Evolutionary conservation across 2,329 filamentous ascomycete genomes (phyloP).

Genomic region (Cladosporium halotolerans): DNA sequence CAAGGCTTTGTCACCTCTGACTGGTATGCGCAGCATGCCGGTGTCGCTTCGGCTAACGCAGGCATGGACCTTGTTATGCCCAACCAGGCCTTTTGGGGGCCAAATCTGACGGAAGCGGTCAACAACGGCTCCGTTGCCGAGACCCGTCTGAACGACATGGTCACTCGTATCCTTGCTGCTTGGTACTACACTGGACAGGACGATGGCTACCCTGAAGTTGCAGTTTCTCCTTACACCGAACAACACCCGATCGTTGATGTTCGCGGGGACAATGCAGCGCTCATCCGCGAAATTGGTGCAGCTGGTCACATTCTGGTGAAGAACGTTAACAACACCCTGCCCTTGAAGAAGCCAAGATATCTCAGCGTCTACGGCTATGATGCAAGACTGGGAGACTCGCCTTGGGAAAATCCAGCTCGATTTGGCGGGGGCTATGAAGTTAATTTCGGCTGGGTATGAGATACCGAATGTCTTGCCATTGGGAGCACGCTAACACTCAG

Average conservation of each 20-base stretch:
- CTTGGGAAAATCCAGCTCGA: slow-evolving; percentile 33
- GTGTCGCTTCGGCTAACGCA: slow-evolving; percentile 52
- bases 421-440: slow-evolving; percentile 36
- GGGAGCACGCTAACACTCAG: background rate
- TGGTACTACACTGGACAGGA: slow-evolving; percentile 57
- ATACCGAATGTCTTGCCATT: background rate
- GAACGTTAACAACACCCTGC: slow-evolving; percentile 52
- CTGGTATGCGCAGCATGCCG: slow-evolving; percentile 57
- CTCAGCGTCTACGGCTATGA: slow-evolving; percentile 37
- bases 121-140: slow-evolving; percentile 48
- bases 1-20: slow-evolving; percentile 62
- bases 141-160: slow-evolving; percentile 55
- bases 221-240: slow-evolving; percentile 17
- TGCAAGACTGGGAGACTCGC: slow-evolving; percentile 20
- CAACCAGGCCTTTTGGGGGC: slow-evolving; percentile 23
- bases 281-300: slow-evolving; percentile 47
- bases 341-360: slow-evolving; percentile 41
- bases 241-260: slow-evolving; percentile 51
- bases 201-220: slow-evolving; percentile 16
- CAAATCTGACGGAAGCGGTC: slow-evolving; percentile 47
- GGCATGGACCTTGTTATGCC: slow-evolving; percentile 65
- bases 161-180: slow-evolving; percentile 41
- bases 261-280: slow-evolving; percentile 45
- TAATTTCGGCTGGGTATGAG: slow-evolving; percentile 4
- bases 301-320: slow-evolving; percentile 58